phyloP scores from a whole-genome alignment of 345 rosid species.

The Angophora floribunda region DNA sequence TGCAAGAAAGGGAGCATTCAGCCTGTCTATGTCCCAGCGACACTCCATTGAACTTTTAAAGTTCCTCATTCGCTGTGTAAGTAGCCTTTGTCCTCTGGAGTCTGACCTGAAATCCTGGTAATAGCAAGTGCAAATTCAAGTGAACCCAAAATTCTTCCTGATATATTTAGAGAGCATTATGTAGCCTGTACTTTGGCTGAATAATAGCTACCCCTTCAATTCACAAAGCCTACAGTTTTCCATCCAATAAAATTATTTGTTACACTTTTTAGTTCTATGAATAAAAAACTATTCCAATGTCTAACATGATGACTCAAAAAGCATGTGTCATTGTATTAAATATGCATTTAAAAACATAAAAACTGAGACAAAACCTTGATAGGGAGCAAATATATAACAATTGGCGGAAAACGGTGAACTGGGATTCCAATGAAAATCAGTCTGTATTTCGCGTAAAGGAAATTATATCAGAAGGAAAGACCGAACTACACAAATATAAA shows the following conservation, averaged over 20 bases:
- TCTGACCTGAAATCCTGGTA: constrained; percentile 79
- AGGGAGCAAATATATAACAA: not conserved
- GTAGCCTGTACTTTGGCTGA: not conserved
- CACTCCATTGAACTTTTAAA: constrained; percentile 37
- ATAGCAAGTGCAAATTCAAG: not conserved
- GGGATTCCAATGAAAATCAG: not conserved
- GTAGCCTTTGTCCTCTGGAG: constrained; percentile 54
- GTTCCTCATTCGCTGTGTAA: constrained; percentile 65
- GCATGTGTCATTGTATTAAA: not conserved
- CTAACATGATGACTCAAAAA: not conserved
- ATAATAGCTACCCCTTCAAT: not conserved
- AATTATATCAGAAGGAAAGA: not conserved
- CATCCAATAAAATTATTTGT: not conserved
- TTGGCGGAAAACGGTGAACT: not conserved
- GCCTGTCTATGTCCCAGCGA: constrained; percentile 53
- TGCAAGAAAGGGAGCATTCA: constrained; percentile 44
- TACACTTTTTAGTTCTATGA: not conserved
- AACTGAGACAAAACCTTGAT: not conserved
- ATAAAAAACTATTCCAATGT: not conserved
- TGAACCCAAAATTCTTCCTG: not conserved
- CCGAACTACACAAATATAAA: not conserved
- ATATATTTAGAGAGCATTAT: not conserved
- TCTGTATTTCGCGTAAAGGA: not conserved
- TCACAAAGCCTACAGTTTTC: not conserved
- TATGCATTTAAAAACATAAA: not conserved